Percentiles rank a stretch among this genome's conserved stretches.
phyloP scores from a whole-genome alignment of 768 basidiomycete genomes.

The Boletellus ananiceps region DNA sequence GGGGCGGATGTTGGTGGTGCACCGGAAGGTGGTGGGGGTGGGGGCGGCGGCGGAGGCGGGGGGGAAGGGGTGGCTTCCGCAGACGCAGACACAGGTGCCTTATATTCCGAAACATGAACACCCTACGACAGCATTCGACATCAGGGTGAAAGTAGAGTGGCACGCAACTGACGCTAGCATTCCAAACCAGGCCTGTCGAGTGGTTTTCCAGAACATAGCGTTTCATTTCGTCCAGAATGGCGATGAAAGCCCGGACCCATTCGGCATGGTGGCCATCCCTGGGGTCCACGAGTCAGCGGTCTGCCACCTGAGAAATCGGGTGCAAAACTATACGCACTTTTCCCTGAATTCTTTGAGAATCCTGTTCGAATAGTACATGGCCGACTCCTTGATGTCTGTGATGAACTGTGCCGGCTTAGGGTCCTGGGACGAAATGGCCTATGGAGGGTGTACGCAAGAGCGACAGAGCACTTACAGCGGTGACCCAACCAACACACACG shows the following conservation, averaged over 20 bases:
- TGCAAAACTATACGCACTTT: slow-evolving; percentile 51
- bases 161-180: slow-evolving; percentile 54
- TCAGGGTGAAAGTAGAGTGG: neutral
- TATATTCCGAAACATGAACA: slow-evolving; percentile 50
- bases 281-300: slow-evolving; percentile 6
- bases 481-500: slow-evolving; percentile 83
- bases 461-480: slow-evolving; percentile 50
- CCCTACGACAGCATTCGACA: slow-evolving; percentile 40
- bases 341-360: slow-evolving; percentile 92
- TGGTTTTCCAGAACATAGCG: slow-evolving; percentile 84
- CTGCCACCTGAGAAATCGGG: neutral
- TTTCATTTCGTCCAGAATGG: slow-evolving; percentile 70
- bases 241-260: slow-evolving; percentile 76
- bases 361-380: slow-evolving; percentile 84
- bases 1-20: slow-evolving; percentile 41
- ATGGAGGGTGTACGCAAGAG: neutral
- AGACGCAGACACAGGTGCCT: slow-evolving; percentile 28
- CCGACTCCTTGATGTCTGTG: slow-evolving; percentile 79
- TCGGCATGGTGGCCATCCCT: slow-evolving; percentile 86
- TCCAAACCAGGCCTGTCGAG: slow-evolving; percentile 86
- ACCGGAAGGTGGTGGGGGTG: slow-evolving; percentile 47
- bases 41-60: slow-evolving; percentile 48
- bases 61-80: slow-evolving; percentile 31
- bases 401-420: slow-evolving; percentile 79
- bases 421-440: slow-evolving; percentile 35